Conservation (phyloP, 1,284 basidiomycete genomes). For the Ganoderma lingzhi region DNA sequence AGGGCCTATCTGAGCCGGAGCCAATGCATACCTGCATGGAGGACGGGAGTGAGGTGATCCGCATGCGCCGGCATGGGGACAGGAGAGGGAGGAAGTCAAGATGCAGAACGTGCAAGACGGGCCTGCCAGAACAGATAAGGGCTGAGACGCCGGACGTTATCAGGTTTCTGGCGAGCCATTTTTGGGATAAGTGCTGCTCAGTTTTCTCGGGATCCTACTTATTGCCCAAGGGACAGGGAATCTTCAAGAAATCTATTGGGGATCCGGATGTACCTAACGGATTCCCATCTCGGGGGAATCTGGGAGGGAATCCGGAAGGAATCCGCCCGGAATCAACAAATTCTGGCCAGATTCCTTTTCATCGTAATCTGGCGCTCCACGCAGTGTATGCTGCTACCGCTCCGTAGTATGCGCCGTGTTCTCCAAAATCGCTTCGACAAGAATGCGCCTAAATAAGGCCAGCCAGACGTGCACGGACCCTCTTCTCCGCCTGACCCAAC, state of each 20-base stretch:
- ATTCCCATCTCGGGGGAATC: neutral
- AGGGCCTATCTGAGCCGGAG: too few relatives aligned
- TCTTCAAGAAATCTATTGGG: neutral
- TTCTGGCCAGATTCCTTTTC: neutral
- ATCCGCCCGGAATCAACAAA: neutral
- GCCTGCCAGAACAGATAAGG: neutral
- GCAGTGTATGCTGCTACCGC: neutral
- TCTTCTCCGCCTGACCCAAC: conserved; percentile 65
- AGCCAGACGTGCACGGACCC: conserved; percentile 59
- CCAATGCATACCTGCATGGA: neutral
- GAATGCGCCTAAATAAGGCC: conserved; percentile 44
- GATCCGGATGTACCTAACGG: neutral
- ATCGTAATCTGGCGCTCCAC: neutral
- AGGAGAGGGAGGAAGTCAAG: neutral
- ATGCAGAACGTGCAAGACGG: too few relatives aligned
- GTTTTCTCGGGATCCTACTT: neutral
- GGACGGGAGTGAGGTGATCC: neutral
- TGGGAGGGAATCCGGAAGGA: neutral
- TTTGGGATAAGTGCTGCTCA: neutral
- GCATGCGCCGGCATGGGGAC: neutral
- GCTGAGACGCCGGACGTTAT: neutral
- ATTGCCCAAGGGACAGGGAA: neutral
- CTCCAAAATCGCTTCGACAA: conserved; percentile 1
- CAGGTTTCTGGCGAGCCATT: neutral
- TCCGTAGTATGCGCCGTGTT: neutral